Evolutionary conservation across 768 basidiomycete genomes (phyloP).

Genomic region (Pluteus cervinus): DNA sequence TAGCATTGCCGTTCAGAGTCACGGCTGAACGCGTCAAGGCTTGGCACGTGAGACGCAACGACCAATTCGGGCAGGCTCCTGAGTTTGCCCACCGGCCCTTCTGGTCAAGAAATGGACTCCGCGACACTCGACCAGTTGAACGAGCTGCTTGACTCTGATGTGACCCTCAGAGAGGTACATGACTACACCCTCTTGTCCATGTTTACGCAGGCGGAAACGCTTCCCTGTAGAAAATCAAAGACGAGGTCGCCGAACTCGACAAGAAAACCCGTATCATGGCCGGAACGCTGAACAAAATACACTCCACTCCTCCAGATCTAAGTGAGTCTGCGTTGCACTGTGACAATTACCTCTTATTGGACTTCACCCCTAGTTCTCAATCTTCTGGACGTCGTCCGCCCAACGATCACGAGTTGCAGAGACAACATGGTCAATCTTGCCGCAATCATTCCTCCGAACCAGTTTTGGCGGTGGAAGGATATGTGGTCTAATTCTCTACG

Average conservation of each 20-base stretch:
- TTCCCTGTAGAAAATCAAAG: conserved; percentile 65
- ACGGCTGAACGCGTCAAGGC: no score
- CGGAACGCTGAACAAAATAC: conserved; percentile 75
- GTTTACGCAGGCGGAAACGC: background rate
- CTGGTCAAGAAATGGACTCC: no score
- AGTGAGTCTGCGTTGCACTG: conserved; percentile 33
- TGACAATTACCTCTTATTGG: conserved; percentile 7
- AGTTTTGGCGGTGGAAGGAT: conserved; percentile 83
- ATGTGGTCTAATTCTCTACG: conserved; percentile 74
- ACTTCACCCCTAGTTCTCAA: conserved; percentile 41
- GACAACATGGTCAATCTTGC: conserved; percentile 48
- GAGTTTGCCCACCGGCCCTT: no score
- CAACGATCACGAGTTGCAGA: conserved; percentile 49
- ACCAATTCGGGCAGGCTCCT: no score
- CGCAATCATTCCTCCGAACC: conserved; percentile 55
- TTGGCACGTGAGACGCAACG: no score
- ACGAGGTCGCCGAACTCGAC: conserved; percentile 68
- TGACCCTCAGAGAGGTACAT: conserved; percentile 5
- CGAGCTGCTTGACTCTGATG: conserved; percentile 4
- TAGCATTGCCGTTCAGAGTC: no score
- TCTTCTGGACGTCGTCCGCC: conserved; percentile 51
- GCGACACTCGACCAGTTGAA: no score
- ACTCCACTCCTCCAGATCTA: conserved; percentile 59
- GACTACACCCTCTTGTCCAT: background rate
- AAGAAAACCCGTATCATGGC: conserved; percentile 67